Evolutionary conservation across 257 asterid species (phyloP).

Genomic region (Henckelia pumila): DNA sequence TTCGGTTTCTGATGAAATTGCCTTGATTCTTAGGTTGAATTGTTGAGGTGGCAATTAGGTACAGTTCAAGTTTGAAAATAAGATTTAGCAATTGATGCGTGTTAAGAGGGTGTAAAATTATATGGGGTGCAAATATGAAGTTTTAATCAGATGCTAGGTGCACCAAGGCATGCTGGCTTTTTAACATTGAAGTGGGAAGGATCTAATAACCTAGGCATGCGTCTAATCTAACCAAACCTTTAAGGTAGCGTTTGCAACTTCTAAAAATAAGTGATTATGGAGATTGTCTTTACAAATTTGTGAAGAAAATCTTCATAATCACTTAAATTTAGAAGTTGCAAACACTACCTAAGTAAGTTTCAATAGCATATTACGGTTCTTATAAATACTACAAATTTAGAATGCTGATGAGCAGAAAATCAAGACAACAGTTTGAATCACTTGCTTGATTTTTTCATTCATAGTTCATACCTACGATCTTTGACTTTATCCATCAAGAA

Average conservation of each 20-base stretch:
- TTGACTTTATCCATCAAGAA: constrained; percentile 1
- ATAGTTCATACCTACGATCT: neutral
- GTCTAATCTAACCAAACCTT: neutral
- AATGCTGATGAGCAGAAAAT: neutral
- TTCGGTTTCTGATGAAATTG: neutral
- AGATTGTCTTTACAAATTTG: no score
- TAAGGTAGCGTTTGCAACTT: no score
- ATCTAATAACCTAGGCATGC: neutral
- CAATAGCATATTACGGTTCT: neutral
- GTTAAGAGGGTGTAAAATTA: neutral
- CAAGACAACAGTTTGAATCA: neutral
- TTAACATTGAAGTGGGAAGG: neutral
- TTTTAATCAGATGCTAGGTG: neutral
- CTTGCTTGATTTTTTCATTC: constrained; percentile 1
- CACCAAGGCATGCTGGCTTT: neutral
- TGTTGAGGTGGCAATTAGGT: neutral
- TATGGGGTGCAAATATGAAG: neutral
- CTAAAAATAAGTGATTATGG: no score
- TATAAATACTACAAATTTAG: constrained; percentile 1
- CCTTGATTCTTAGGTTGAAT: neutral
- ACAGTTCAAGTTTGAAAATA: neutral
- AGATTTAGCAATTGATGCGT: neutral
- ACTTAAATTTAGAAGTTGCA: no score
- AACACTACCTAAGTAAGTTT: no score
- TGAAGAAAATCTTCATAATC: no score